Base-by-base conservation (phyloP, 441 rosid species). In the Pelargonium cotyledonis region DNA sequence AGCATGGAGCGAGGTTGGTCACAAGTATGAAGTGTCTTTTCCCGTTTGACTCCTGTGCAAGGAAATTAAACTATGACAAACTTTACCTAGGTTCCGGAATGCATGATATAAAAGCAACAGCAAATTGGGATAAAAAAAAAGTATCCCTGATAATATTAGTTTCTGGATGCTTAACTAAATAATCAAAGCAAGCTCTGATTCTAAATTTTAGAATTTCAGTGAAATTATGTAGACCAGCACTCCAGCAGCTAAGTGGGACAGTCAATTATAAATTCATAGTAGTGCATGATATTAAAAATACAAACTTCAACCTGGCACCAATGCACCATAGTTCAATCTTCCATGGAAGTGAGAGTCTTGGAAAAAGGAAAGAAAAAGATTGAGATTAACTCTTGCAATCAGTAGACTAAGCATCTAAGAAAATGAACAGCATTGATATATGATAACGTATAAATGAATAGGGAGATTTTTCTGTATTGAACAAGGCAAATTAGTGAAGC, bases 1-100 rank as follows among this genome's bases (percentile, higher is more conserved):
- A 86, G 80, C 99, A 91, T 68, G 98, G 97, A 72, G 89, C 85
- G 75, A 95, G 91, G 80, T 95, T 95, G 70, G 99, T 90, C 71
- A 92, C 99, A 81, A 95, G 88, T 72, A 90, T 80, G 78, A 95
- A 95, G 83, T 92, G 89, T 71, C 78, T 75, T 83, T 77, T 91
- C 63, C 96, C 97, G 66, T 84, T 84, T 63, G 96, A 85, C 63
- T 96, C 94, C 99, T 95, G 72, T 14, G 47, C 58, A 74, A 19
- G 78, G 65, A 86, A 80, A 43, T 62, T 65, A 66, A 75, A 75
- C 38, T 14, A 29, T 66, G 66, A 85, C 71, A 55, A 68, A 70
- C 60, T 76, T 66, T 38, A 73, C 41, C 38, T 46, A 5, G 10
- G 55, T 41, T 68, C 19, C 51, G 65, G 64, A 65, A 65, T 14